Base-by-base conservation (phyloP, 2,329 filamentous ascomycete species). In the Fusarium globosum region DNA sequence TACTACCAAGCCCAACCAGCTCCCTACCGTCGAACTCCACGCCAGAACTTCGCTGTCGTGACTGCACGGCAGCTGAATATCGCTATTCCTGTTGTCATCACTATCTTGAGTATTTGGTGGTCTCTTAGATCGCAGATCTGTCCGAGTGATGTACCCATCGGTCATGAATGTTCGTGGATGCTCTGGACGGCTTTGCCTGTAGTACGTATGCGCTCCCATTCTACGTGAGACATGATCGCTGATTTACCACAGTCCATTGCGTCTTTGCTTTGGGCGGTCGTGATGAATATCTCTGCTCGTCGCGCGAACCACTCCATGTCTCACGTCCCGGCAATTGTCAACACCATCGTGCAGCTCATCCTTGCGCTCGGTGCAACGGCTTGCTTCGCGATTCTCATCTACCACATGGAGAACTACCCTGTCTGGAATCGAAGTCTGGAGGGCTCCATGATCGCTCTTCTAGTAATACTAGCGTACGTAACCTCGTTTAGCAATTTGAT, bases 21-120 rank as follows among this genome's bases (percentile, higher is more conserved):
- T 15, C 56, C 52, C 18, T 61, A 41, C 33, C 69, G 59, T 21
- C 64, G 38, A n/a, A 58, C 45, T 46, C 66, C 55, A 12, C 65
- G 60, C 48, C 55, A 69, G 35, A 60, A 59, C 42, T 72, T 53
- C 43, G 45, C 71, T 28, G 63, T 74, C 15, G 43, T 46, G 30
- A 55, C 67, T 28, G 72, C 72, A 4, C 74, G 74, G 12, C 65
- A 69, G n/a, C 69, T 77, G 42, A 60, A 70, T 16, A 63, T 79
- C 61, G 60, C 79, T 21, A 67, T 77, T 18, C 63, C 80, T 4
- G 83, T 82, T 12, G 63, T 82, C 18, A 82, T 83, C 35, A 81
- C 87, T 53, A 62, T 82, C 35, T 74, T 87, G 21, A 78, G 86
- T 16, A 70, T 91, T 15, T 87, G 77, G 77, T 79, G 77, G 77